phyloP scores from a whole-genome alignment of 2,329 filamentous ascomycete species.

The Aspergillus sp. region DNA sequence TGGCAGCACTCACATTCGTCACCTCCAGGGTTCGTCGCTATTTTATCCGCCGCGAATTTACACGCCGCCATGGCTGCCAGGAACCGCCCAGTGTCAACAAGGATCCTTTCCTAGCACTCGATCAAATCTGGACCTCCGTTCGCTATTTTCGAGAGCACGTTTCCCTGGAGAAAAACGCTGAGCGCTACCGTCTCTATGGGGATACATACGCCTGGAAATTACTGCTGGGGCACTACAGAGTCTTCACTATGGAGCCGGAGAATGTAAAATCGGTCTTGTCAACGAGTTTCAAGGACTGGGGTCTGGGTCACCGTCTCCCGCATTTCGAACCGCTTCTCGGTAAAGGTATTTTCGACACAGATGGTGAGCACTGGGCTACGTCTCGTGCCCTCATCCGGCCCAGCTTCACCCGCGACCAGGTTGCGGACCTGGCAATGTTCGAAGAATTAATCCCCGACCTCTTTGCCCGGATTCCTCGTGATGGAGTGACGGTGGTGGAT shows the following conservation, averaged over 20 bases:
- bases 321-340: background rate
- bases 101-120: background rate
- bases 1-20: background rate
- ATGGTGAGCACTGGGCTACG: background rate
- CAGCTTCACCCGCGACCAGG: background rate
- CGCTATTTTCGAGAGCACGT: background rate
- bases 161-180: background rate
- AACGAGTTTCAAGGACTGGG: background rate
- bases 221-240: background rate
- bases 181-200: background rate
- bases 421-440: background rate
- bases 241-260: background rate
- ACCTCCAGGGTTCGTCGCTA: background rate
- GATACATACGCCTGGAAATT: background rate
- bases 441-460: background rate
- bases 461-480: background rate
- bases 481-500: constrained; percentile 2
- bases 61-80: background rate
- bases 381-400: constrained; percentile 6
- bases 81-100: background rate
- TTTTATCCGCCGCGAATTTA: background rate
- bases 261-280: background rate
- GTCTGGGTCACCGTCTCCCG: background rate
- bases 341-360: background rate
- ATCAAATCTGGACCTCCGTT: background rate